Base-by-base conservation (phyloP, 495 filamentous ascomycete genomes). In the Hypomontagnella submonticulosa region DNA sequence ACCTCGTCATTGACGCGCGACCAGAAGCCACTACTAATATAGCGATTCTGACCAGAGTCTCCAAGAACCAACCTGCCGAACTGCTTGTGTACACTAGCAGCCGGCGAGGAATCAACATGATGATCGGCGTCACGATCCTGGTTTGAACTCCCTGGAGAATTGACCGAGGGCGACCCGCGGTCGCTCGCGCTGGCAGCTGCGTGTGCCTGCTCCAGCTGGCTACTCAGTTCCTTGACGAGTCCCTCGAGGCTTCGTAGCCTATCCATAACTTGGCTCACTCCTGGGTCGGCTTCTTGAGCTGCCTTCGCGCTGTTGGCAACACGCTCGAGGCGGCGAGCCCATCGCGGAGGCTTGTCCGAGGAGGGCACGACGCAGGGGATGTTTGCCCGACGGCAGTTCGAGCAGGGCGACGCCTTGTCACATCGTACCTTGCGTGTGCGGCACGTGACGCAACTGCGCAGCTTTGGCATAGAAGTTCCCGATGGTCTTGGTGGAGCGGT, bases 361-460 rank as follows among this genome's bases (percentile, higher is more conserved):
- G 77, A 72, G 0, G 85, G 85, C 54, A 81, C 76, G 58, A 86
- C 74, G 66, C 86, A 89, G 4, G 79, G 75, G 55, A 88, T 84
- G 46, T 80, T 80, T 3, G 81, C 84, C 0, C 84, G 80, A 47
- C 80, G 82, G 71, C 86, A 89, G 57, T 84, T 85, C 0, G 83
- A 82, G 64, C 86, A 89, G 23, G 86, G 85, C 1, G 80, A 79
- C 33, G 71, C 71, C 66, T 87, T 88, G 67, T 89, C 82, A 65
- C 86, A 89, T 44, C 84, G 82, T 15, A 89, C 86, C 61, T 88
- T 89, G 15, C 86, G 83, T 11, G 72, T 76, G 8, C 86, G 76
- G 64, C 87, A 89, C 40, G 80, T 75, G 16, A 82, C 75, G 40
- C 86, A 88, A 60, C 85, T 87, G 33, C 84, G 83, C 42, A 64